A percentile compares a stretch with the other conserved stretches of the same genome.
Conservation (phyloP, 805 yeast genomes). For the Cyberlindnera sargentensis region DNA sequence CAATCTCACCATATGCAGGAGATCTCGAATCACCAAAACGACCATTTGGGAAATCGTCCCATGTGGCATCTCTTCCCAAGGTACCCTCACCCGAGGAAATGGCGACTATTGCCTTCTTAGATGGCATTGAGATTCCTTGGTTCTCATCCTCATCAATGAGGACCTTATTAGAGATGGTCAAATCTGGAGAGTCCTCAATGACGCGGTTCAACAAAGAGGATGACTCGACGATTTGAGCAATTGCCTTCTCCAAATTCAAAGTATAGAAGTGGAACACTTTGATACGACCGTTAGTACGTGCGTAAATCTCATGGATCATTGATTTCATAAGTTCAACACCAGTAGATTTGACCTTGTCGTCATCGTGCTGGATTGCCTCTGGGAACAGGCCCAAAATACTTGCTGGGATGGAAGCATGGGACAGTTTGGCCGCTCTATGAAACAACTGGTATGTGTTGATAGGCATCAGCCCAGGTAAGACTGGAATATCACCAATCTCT, state of each 20-base stretch:
- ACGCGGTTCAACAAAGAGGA: constrained; percentile 48
- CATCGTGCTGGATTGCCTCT: constrained; percentile 53
- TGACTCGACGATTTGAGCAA: constrained; percentile 72
- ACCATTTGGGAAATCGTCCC: constrained; percentile 98
- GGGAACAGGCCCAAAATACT: constrained; percentile 48
- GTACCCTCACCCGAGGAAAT: constrained; percentile 82
- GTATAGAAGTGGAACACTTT: constrained; percentile 91
- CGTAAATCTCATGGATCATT: constrained; percentile 51
- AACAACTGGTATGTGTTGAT: constrained; percentile 78
- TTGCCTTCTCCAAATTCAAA: constrained; percentile 84
- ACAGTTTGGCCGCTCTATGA: constrained; percentile 79
- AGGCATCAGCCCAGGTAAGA: constrained; percentile 90
- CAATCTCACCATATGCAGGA: constrained; percentile 97
- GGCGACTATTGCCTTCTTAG: constrained; percentile 57
- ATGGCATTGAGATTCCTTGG: constrained; percentile 25
- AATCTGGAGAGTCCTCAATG: constrained; percentile 33
- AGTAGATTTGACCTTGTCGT: constrained; percentile 68
- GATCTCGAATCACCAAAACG: constrained; percentile 92
- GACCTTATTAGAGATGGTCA: constrained; percentile 35
- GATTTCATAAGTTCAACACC: constrained; percentile 73
- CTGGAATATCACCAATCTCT: constrained; percentile 37
- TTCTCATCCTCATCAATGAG: constrained; percentile 26
- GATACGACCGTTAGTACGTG: constrained; percentile 48
- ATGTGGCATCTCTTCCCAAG: constrained; percentile 81
- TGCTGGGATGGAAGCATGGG: constrained; percentile 78